Percentiles rank a stretch among this genome's conserved stretches.
These are phyloP conservation scores for Vigna hirtella DNA, from an alignment of 306 rosid genomes.

Conservation along the genomic window DNA sequence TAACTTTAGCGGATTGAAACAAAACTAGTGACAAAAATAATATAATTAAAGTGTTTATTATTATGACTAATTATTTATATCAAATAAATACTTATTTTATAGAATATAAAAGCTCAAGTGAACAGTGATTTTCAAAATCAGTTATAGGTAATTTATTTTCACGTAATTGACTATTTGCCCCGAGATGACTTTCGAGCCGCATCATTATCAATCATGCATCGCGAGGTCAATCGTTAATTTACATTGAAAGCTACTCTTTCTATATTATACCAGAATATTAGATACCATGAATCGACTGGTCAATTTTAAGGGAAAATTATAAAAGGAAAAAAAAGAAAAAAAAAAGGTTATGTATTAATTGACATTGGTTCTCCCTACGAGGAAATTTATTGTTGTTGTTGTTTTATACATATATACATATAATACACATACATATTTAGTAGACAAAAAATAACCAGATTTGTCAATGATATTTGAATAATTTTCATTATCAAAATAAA, in stretches of 20 bases:
- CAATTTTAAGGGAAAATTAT: neutral
- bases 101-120: too few species aligned
- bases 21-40: too few species aligned
- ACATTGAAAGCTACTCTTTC: conserved; percentile 38
- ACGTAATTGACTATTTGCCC: neutral
- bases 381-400: neutral
- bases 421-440: too few species aligned
- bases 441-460: too few species aligned
- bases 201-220: conserved; percentile 45
- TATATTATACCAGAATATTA: neutral
- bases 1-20: too few species aligned
- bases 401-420: too few species aligned
- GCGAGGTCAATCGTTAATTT: conserved; percentile 42
- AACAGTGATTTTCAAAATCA: neutral
- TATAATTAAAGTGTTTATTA: too few species aligned
- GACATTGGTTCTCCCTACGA: neutral
- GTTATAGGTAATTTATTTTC: neutral
- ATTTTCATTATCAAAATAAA: too few species aligned
- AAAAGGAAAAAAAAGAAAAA: neutral
- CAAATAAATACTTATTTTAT: too few species aligned
- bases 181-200: neutral
- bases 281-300: neutral
- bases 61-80: too few species aligned
- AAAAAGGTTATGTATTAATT: neutral
- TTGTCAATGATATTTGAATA: too few species aligned